Base-by-base conservation (phyloP, 2,329 filamentous ascomycete genomes). In the Xylaria sp. region DNA sequence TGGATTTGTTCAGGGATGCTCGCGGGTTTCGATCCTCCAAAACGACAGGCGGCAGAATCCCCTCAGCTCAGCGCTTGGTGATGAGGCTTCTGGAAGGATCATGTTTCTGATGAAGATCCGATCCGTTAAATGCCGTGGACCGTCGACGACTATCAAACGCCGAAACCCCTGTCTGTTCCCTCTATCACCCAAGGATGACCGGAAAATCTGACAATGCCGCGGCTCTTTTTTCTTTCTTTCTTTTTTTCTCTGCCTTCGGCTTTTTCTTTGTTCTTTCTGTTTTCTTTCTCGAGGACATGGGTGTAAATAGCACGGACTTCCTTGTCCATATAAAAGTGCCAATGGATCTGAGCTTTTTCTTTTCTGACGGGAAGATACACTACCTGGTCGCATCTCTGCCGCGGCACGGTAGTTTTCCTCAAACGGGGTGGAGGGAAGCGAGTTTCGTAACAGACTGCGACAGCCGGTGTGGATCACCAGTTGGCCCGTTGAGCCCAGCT, bases 391-490 rank as follows among this genome's bases (percentile, higher is more conserved):
- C 16, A 34, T 7, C 11, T 34, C 11, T 34, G 11, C 29, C 16
- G 8, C 29, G 9, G 11, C 29, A 34, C 29, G 29, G 29, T 34
- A 51, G 24, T 45, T 37, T 26, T 52, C 52, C 53, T 61, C 57
- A 64, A 63, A 63, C 62, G 39, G 39, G 50, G 40, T 51, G 55
- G 54, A 57, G 47, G 47, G 57, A 62, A 63, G 59, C 59, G 59
- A 64, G 62, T 64, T 64, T 64, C 60, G 62, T 44, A 60, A 56
- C 45, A 40, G 39, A 52, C 42, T 40, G 47, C 49, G 50, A 53
- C 43, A 40, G 42, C 48, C 43, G 46, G 22, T 47, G 46, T 44
- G 50, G 47, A 44, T 52, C 49, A 55, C 52, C 42, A 44, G 40
- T n/a, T n/a, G n/a, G 53, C 52, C 42, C 16, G 16, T 34, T 13